These are phyloP conservation scores for Phytophthora hybrid DNA, from an alignment of 352 stramenopile genomes.

Conservation along the genomic window DNA sequence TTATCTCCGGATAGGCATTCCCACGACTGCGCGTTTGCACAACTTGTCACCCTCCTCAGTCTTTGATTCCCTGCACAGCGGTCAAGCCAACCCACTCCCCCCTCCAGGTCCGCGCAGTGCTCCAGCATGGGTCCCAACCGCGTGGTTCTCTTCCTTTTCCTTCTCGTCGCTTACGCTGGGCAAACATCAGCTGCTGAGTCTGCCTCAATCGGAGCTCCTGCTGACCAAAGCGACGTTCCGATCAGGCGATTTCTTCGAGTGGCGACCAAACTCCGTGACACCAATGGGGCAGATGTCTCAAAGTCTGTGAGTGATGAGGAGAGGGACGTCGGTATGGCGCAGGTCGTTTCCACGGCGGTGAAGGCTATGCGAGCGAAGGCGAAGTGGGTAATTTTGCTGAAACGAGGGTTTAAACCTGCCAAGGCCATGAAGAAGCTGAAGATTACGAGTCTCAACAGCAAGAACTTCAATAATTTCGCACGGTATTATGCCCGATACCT, in stretches of 20 bases:
- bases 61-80: neutral
- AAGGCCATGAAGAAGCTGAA: constrained; percentile 20
- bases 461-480: constrained; percentile 18
- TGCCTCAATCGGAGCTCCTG: neutral
- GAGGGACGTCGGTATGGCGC: neutral
- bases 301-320: neutral
- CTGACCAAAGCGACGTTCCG: neutral
- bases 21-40: neutral
- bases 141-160: neutral
- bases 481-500: constrained; percentile 18
- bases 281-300: neutral
- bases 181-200: neutral
- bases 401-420: neutral
- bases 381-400: neutral
- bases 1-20: neutral
- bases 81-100: neutral
- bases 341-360: neutral
- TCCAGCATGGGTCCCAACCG: neutral
- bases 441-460: constrained; percentile 1
- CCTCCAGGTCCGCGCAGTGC: too few species aligned
- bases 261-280: neutral
- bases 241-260: neutral
- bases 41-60: neutral
- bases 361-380: neutral
- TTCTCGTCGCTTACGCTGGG: neutral